Evolutionary conservation across 2,329 filamentous ascomycete genomes (phyloP), one percentile per base, ranked within the genome.

Genomic region (Lachnellula occidentalis): DNA sequence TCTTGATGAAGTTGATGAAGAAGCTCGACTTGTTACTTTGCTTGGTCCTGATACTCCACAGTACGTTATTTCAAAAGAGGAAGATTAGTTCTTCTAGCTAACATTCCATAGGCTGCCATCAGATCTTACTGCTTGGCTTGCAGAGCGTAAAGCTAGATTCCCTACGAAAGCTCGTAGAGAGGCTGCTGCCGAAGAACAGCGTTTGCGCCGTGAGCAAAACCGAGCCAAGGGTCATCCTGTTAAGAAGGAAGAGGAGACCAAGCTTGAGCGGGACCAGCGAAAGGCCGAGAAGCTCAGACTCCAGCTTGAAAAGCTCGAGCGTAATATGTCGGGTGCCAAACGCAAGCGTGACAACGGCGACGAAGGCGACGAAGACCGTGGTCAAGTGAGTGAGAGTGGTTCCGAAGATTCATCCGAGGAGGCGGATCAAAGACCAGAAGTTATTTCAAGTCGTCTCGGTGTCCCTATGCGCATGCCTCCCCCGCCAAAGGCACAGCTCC

Each of bases 101-200:
- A 63, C 60, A 27, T 43, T 48, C 22, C 36, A 79, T 63, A 70
- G 68, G 56, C 48, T 68, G 47, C 69, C 78, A 15, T 81, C 81
- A 55, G 91, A 96, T 66, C 78, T 96, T 53, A 80, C 83, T 22
- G 81, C 83, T 6, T 97, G 90, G 83, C 82, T 95, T 59, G 83
- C 83, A 48, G 90, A 96, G 70, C 83, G 92, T 56, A 87, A 80
- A 67, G 86, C 83, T 61, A 85, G 86, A 50, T 97, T 82, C 68
- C 92, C 92, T 2, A 96, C 92, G 2, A 82, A 83, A 68, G 82
- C 82, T 56, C 84, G 88, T 53, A 75, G 84, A 58, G 78, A 82
- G 57, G 82, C 82, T 59, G 88, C 81, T 70, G 80, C 82, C 59
- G 77, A 78, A 54, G 77, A 80, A 53, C 58, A 62, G 51, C 67